These are phyloP conservation scores for Cicer judaicum DNA, from an alignment of 306 rosid genomes.

Conservation along the genomic window DNA sequence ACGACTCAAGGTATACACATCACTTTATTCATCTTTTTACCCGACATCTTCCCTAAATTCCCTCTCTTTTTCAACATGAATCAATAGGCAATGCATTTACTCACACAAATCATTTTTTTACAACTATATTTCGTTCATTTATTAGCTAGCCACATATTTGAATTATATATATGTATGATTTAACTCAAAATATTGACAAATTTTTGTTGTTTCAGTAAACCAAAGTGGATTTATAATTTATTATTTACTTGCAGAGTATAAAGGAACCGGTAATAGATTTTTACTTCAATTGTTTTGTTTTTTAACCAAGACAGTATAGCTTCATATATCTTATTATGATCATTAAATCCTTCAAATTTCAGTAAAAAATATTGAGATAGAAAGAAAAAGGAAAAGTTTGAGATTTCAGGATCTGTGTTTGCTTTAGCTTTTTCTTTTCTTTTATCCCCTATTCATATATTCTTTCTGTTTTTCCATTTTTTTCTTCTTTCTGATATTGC, in stretches of 20 bases:
- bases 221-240: background rate
- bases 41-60: conserved; percentile 54
- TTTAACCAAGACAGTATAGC: too few species aligned
- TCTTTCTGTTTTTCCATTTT: conserved; percentile 8
- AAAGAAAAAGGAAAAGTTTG: conserved; percentile 32
- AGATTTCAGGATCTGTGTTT: conserved; percentile 41
- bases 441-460: background rate
- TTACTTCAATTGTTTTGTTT: conserved; percentile 10
- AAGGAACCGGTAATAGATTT: background rate
- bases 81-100: background rate
- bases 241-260: background rate
- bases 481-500: conserved; percentile 42
- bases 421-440: conserved; percentile 38
- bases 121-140: too few species aligned
- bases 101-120: too few species aligned
- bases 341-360: conserved; percentile 16
- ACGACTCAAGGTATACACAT: conserved; percentile 76
- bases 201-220: too few species aligned
- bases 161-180: too few species aligned
- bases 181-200: too few species aligned
- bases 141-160: too few species aligned
- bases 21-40: conserved; percentile 30
- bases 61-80: conserved; percentile 30
- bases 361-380: conserved; percentile 24
- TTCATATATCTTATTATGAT: background rate